Base-by-base conservation (phyloP, 2,329 filamentous ascomycete species). In the Colletotrichum camelliae region DNA sequence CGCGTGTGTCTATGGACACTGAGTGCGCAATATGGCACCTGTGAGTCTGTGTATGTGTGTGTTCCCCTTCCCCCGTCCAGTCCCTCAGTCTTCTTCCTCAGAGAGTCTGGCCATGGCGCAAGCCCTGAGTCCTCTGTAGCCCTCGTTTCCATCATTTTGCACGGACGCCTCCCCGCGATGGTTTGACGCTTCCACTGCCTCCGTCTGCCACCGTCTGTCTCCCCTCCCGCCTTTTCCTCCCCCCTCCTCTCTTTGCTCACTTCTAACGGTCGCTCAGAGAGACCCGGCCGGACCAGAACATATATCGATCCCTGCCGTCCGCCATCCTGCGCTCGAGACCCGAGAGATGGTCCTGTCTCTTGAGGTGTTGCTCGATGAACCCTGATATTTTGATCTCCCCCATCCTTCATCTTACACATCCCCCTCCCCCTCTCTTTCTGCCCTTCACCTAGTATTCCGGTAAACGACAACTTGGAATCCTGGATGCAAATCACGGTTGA, bases 91-190 rank as follows among this genome's bases (percentile, higher is more conserved):
- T 13, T n/a, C 43, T 48, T 48, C 43, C n/a, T 24, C 6, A 60
- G 33, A 57, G 29, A 68, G 73, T 69, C 70, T 68, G 64, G 62
- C 64, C 70, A 65, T 73, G 64, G 70, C 73, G 73, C 58, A 64
- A 39, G 39, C 58, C 65, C 65, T 52, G 62, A 68, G 57, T 72
- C 39, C 64, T 52, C 55, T 21, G 18, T 64, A 68, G 64, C 35
- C 43, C 70, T 75, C 70, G 62, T 67, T 75, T 62, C 31, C 62
- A 75, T 58, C 64, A 67, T 68, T 68, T 68, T 73, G 73, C 73
- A 75, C 73, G 70, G 73, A 75, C 73, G 69, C 73, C 73, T 73
- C 69, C 69, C 73, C 69, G 70, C 73, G 69, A 75, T 68, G 73
- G 73, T 75, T 75, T 73, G 73, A 75, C 69, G 73, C 73, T 72